phyloP scores from a whole-genome alignment of 805 yeast genomes.

The Kuraishia hungarica region DNA sequence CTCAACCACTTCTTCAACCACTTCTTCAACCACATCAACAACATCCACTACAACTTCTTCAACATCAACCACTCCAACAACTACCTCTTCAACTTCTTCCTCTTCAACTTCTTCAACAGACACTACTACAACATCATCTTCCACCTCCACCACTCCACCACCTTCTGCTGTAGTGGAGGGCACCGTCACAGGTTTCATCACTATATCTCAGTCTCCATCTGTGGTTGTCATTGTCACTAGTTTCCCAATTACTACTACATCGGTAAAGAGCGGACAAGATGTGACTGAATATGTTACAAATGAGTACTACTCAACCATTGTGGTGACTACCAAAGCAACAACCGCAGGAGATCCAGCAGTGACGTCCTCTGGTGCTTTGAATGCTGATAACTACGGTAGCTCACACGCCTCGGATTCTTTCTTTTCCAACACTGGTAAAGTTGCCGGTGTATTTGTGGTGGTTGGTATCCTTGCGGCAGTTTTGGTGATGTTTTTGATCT shows the following conservation, averaged over 20 bases:
- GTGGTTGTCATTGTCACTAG: background rate
- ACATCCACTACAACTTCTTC: background rate
- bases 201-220: background rate
- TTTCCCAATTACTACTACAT: background rate
- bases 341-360: background rate
- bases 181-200: background rate
- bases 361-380: background rate
- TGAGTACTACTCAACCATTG: background rate
- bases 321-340: background rate
- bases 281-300: background rate
- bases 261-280: background rate
- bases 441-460: slow-evolving; percentile 78
- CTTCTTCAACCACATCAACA: background rate
- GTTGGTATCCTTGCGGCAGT: slow-evolving; percentile 61
- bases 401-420: slow-evolving; percentile 23
- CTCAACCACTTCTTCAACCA: background rate
- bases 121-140: background rate
- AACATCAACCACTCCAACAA: background rate
- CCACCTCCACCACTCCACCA: background rate
- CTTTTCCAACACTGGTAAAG: slow-evolving; percentile 65
- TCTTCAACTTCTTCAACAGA: background rate
- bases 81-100: background rate
- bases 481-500: slow-evolving; percentile 31
- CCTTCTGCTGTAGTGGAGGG: background rate
- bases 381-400: background rate